Conservation (phyloP, 1,139 yeast genomes). For the Saccharomycopsis hybrid region DNA sequence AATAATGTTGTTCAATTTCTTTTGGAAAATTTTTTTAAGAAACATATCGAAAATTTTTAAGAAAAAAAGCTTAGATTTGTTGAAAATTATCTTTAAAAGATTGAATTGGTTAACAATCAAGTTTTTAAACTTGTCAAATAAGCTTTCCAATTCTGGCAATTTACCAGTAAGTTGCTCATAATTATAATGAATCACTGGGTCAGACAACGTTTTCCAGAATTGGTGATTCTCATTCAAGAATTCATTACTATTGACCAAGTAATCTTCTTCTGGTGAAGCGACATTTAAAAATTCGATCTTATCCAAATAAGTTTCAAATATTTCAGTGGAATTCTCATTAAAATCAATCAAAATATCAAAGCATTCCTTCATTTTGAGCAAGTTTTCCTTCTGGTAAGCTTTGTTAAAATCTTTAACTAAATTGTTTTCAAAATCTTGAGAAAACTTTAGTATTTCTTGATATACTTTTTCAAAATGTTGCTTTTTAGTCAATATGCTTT, state of each 20-base stretch:
- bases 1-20: constrained; percentile 52
- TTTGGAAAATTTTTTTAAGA: constrained; percentile 11
- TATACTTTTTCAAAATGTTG: constrained; percentile 12
- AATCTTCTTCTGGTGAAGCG: constrained; percentile 37
- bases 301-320: constrained; percentile 11
- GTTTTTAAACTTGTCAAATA: constrained; percentile 14
- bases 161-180: neutral
- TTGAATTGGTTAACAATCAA: constrained; percentile 17
- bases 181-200: constrained; percentile 18
- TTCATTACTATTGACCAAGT: constrained; percentile 40
- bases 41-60: constrained; percentile 38
- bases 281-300: constrained; percentile 26
- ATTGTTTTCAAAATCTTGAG: constrained; percentile 28
- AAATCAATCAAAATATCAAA: constrained; percentile 74
- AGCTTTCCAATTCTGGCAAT: constrained; percentile 10
- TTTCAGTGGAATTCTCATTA: constrained; percentile 43
- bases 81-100: constrained; percentile 43
- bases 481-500: neutral
- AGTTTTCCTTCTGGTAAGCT: constrained; percentile 44
- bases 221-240: constrained; percentile 39
- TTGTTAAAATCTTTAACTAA: constrained; percentile 51
- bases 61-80: constrained; percentile 60
- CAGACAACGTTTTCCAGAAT: constrained; percentile 17
- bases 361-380: constrained; percentile 68
- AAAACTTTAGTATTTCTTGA: constrained; percentile 13